Percentiles rank a stretch among this genome's conserved stretches.
These are phyloP conservation scores for Schizothecium vesticola DNA, from an alignment of 495 filamentous ascomycete species.

Conservation along the genomic window DNA sequence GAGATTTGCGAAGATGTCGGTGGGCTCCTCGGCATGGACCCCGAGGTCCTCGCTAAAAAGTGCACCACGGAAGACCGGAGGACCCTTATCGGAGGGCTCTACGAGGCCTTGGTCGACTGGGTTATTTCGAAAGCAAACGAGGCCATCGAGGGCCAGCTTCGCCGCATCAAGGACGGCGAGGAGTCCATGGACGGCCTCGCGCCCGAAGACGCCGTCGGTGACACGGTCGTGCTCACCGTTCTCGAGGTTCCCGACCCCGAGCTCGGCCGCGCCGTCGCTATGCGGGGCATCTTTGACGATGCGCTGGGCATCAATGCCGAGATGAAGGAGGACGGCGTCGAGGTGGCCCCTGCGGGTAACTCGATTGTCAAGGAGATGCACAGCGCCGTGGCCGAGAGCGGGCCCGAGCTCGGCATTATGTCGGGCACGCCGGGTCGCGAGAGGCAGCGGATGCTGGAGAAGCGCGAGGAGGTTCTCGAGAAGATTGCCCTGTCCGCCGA, in stretches of 20 bases:
- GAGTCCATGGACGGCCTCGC: constrained; percentile 61
- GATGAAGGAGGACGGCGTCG: constrained; percentile 92
- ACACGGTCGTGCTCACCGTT: constrained; percentile 84
- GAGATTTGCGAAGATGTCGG: constrained; percentile 87
- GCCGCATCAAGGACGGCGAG: constrained; percentile 51
- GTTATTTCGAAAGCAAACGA: constrained; percentile 83
- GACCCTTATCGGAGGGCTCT: constrained; percentile 76
- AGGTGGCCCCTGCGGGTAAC: constrained; percentile 59
- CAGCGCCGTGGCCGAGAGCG: constrained; percentile 69
- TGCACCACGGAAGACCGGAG: constrained; percentile 79
- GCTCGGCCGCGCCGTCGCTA: constrained; percentile 76
- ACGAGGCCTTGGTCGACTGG: constrained; percentile 95
- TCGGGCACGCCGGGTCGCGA: constrained; percentile 60
- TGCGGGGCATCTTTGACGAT: constrained; percentile 90
- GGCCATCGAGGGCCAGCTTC: constrained; percentile 73
- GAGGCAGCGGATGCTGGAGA: constrained; percentile 71
- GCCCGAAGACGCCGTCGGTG: constrained; percentile 62
- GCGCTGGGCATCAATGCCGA: constrained; percentile 86
- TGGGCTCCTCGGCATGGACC: constrained; percentile 77
- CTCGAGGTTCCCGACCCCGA: constrained; percentile 77
- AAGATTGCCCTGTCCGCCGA: constrained; percentile 80
- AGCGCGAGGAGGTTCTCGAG: constrained; percentile 74
- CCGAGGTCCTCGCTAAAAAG: constrained; percentile 71
- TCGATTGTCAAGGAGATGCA: constrained; percentile 84
- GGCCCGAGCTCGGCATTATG: constrained; percentile 74